Evolutionary conservation across 140 eudicot species (phyloP).

Genomic region (Stevia rebaudiana): DNA sequence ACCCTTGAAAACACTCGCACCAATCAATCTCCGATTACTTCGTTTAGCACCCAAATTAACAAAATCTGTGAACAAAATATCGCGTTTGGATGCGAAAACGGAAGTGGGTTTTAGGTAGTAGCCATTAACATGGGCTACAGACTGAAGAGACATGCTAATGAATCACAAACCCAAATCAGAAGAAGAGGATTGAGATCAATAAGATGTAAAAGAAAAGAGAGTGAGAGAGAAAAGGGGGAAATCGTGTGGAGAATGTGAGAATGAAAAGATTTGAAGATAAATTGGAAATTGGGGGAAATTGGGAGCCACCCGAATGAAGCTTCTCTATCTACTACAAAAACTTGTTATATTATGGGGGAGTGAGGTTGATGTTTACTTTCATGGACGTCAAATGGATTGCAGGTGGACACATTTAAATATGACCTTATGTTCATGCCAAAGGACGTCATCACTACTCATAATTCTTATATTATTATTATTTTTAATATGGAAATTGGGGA

Average conservation of each 20-base stretch:
- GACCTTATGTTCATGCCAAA: slow-evolving; percentile 1
- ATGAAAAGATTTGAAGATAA: slow-evolving; percentile 51
- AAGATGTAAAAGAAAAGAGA: background rate
- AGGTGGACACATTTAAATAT: background rate
- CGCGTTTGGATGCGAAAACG: slow-evolving; percentile 33
- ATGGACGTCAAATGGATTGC: background rate
- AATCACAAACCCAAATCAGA: background rate
- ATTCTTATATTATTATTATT: background rate
- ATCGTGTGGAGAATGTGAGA: slow-evolving; percentile 68
- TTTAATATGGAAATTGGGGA: background rate
- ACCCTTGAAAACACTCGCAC: slow-evolving; percentile 16
- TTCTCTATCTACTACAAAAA: background rate
- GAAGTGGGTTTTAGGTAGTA: slow-evolving; percentile 36
- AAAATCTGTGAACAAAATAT: slow-evolving; percentile 48
- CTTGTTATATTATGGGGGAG: too few relatives aligned
- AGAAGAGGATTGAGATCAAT: background rate
- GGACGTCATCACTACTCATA: background rate
- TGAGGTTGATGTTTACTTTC: background rate
- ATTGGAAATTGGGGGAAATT: slow-evolving; percentile 30
- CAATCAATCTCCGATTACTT: slow-evolving; percentile 29
- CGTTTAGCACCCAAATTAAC: slow-evolving; percentile 45
- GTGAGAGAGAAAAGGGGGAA: slow-evolving; percentile 10
- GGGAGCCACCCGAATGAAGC: slow-evolving; percentile 51
- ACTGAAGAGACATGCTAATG: slow-evolving; percentile 58
- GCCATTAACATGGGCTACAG: slow-evolving; percentile 38